Evolutionary conservation across 2,329 filamentous ascomycete genomes (phyloP).

Genomic region (Cryphonectria radicalis): DNA sequence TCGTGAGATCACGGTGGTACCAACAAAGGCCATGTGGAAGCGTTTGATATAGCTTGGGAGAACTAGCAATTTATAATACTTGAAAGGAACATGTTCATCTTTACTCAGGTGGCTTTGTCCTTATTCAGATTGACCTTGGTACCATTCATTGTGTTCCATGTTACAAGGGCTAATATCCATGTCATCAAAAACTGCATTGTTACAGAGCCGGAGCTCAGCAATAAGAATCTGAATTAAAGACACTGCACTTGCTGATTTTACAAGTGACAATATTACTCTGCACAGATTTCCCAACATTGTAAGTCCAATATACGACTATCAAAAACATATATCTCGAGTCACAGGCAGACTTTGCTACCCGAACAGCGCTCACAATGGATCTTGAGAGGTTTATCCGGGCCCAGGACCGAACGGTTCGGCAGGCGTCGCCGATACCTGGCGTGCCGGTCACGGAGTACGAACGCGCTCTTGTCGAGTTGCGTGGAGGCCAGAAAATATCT

Average conservation of each 20-base stretch:
- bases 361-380: neutral
- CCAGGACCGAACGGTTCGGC: neutral
- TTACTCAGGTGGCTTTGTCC: neutral
- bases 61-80: neutral
- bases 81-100: neutral
- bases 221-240: neutral
- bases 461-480: constrained; percentile 14
- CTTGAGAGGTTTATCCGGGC: constrained; percentile 12
- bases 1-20: neutral
- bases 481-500: neutral
- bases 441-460: constrained; percentile 11
- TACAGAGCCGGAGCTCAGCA: neutral
- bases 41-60: no score
- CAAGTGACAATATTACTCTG: neutral
- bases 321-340: neutral
- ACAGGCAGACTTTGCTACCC: neutral
- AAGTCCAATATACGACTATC: neutral
- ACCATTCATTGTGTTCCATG: neutral
- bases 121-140: neutral
- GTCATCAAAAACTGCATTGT: neutral
- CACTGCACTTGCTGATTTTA: neutral
- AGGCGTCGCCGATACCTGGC: neutral
- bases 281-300: neutral
- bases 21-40: neutral
- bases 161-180: neutral